A percentile compares a stretch with the other conserved stretches of the same genome.
phyloP scores from a whole-genome alignment of 1,284 basidiomycete species.

The Tylopilus sp. region DNA sequence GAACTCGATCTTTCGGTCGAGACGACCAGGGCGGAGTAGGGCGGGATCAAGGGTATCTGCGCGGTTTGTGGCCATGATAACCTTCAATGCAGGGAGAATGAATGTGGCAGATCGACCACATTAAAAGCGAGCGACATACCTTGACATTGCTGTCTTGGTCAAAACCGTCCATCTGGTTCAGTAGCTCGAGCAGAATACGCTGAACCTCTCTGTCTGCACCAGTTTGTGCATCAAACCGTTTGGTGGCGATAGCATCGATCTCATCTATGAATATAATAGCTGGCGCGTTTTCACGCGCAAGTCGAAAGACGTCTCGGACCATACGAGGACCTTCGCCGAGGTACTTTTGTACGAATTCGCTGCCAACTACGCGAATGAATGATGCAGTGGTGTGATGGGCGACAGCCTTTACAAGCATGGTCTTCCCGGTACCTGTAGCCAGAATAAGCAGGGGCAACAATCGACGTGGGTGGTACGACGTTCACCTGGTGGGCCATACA shows the following conservation, averaged over 20 bases:
- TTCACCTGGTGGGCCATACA: conserved; percentile 78
- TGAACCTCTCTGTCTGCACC: conserved; percentile 99
- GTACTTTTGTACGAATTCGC: conserved; percentile 99
- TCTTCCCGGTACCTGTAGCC: conserved; percentile 88
- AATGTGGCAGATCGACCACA: not conserved
- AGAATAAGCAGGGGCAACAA: conserved; percentile 10
- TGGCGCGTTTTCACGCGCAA: conserved; percentile 95
- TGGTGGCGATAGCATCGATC: conserved; percentile 98
- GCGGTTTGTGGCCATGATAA: conserved; percentile 98
- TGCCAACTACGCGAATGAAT: conserved; percentile 97
- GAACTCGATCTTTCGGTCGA: conserved; percentile 99
- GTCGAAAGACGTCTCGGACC: conserved; percentile 98
- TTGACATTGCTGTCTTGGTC: conserved; percentile 99
- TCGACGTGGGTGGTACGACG: not conserved
- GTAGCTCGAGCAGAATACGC: conserved; percentile 94
- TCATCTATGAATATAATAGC: conserved; percentile 99
- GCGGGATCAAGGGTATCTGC: conserved; percentile 96
- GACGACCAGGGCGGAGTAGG: conserved; percentile 91
- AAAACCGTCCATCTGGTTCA: conserved; percentile 99
- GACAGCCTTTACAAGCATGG: conserved; percentile 98
- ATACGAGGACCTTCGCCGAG: conserved; percentile 98
- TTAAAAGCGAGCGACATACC: conserved; percentile 42
- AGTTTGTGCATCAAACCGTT: conserved; percentile 99
- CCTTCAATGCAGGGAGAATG: conserved; percentile 44
- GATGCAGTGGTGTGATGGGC: conserved; percentile 95